These are phyloP conservation scores for Fusarium sp. DNA, from an alignment of 2,329 filamentous ascomycete species.

Conservation along the genomic window DNA sequence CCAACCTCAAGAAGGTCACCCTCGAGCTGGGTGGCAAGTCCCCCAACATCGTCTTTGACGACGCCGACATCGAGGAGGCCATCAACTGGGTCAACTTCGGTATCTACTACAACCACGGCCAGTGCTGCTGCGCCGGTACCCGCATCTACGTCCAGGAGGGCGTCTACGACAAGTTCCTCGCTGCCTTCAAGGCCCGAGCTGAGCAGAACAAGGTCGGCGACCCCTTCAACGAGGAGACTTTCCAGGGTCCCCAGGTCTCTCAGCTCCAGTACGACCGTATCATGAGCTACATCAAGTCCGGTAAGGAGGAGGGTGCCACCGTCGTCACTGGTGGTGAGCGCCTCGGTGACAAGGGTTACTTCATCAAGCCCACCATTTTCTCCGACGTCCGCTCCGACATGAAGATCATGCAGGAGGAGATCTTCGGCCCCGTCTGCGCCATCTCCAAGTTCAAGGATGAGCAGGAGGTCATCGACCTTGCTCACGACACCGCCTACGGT, in stretches of 20 bases:
- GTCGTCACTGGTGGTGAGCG: conserved; percentile 69
- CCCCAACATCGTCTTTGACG: conserved; percentile 85
- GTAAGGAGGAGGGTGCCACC: conserved; percentile 72
- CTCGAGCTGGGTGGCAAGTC: conserved; percentile 86
- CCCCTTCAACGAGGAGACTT: conserved; percentile 83
- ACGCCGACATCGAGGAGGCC: conserved; percentile 83
- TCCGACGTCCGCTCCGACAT: conserved; percentile 84
- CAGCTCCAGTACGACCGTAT: conserved; percentile 91
- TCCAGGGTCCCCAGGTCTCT: conserved; percentile 91
- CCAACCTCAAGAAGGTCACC: conserved; percentile 87
- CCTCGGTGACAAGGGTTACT: conserved; percentile 86
- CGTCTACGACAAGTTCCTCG: conserved; percentile 90
- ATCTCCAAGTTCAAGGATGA: conserved; percentile 90
- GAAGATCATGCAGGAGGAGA: conserved; percentile 94
- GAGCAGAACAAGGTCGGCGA: conserved; percentile 84
- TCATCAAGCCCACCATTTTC: conserved; percentile 94
- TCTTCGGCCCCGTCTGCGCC: conserved; percentile 90
- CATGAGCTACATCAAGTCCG: conserved; percentile 84
- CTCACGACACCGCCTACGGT: conserved; percentile 85
- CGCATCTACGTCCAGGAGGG: conserved; percentile 89
- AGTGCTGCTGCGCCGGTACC: conserved; percentile 82
- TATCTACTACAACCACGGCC: conserved; percentile 77
- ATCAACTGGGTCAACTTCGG: conserved; percentile 84
- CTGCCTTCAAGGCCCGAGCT: conserved; percentile 84
- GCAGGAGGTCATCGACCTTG: conserved; percentile 82